Base-by-base conservation (phyloP, 2,329 filamentous ascomycete species). In the Aspergillus vadensis region DNA sequence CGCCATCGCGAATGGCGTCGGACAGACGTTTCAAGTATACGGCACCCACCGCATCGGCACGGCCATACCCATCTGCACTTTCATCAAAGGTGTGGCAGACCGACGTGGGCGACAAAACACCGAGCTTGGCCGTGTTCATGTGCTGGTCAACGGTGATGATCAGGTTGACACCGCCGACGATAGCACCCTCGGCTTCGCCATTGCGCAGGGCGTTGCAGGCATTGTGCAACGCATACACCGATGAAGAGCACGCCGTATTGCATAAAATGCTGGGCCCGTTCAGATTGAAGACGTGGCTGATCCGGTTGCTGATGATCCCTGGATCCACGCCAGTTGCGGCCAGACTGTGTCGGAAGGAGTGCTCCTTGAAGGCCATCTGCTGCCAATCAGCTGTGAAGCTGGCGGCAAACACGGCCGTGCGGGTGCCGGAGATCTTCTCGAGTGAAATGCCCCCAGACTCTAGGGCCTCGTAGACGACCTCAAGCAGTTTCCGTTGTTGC, bases 231-330 rank as follows among this genome's bases (percentile, higher is more conserved):
- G 76, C 74, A 2, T 77, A 75, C 0, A 72, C 41, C 0, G 76
- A 75, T 0, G 76, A 76, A 0, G 77, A 78, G 56, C 78, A 80
- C 1, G 75, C 76, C 0, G 73, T 77, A 56, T 79, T 72, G 2
- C 64, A 36, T 1, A 36, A 47, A 3, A 61, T 54, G 9, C 59
- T 63, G 4, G 76, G 76, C 0, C 77, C 76, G 0, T 72, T 69
- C 60, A 73, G 71, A 8, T 76, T 70, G 15, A 76, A 78, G 17
- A 74, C 67, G 54, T 78, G 70, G 10, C 69, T 70, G 0, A 79
- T 61, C 1, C 71, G 63, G 38, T 71, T 71, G 3, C 59, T 55
- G 0, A 68, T 27, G 10, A 66, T 47, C 2, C 49, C 57, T 1
- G 56, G 25, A 15, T 52, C 64, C 2, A 56, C 57, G 2, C 69